These are phyloP conservation scores for Oryza rufipogon DNA, from an alignment of 176 grass and related monocot species.

Conservation along the genomic window DNA sequence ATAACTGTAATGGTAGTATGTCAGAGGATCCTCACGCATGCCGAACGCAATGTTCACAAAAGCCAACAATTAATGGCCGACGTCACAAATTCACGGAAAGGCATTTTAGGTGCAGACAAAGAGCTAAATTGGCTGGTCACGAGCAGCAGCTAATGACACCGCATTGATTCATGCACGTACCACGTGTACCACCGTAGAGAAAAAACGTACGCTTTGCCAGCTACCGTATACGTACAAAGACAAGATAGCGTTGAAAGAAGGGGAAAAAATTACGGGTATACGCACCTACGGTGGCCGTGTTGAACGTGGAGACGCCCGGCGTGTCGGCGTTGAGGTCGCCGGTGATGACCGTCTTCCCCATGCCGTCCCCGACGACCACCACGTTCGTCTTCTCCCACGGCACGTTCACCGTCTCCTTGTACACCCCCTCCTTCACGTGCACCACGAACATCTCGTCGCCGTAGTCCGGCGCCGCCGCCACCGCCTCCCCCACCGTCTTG, in stretches of 20 bases:
- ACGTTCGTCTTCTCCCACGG: slow-evolving; percentile 83
- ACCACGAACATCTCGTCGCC: slow-evolving; percentile 56
- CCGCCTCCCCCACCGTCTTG: slow-evolving; percentile 57
- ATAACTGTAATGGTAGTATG: too few relatives aligned
- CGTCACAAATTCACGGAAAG: slow-evolving; percentile 26
- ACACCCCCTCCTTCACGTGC: slow-evolving; percentile 76
- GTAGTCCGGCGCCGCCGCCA: slow-evolving; percentile 60
- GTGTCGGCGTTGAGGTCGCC: slow-evolving; percentile 75
- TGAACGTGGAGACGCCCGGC: slow-evolving; percentile 82
- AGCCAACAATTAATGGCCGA: background rate
- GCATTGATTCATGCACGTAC: background rate
- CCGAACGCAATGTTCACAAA: slow-evolving; percentile 4
- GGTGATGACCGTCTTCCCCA: slow-evolving; percentile 82
- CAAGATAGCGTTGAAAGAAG: background rate
- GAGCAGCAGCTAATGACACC: background rate
- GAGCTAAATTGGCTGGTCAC: slow-evolving; percentile 7
- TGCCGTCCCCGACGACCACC: slow-evolving; percentile 75
- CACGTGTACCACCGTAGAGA: background rate
- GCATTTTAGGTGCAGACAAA: slow-evolving; percentile 39
- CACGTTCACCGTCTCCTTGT: slow-evolving; percentile 80
- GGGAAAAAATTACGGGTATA: background rate
- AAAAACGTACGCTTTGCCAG: background rate
- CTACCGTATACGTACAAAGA: background rate
- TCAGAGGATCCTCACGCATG: background rate
- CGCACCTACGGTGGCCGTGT: slow-evolving; percentile 87